Base-by-base conservation (phyloP, 306 rosid species). In the Astragalus glycyphyllos region DNA sequence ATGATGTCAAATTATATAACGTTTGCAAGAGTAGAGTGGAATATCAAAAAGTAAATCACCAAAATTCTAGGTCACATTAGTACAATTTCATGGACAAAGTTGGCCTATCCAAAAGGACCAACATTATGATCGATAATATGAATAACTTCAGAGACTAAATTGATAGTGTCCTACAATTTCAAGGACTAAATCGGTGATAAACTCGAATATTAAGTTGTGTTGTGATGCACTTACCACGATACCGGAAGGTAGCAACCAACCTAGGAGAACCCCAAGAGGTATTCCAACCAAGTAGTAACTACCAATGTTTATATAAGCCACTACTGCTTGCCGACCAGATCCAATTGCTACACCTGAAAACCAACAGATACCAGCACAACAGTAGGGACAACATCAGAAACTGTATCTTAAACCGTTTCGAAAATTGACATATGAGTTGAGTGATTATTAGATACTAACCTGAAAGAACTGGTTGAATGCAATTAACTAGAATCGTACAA, bases 401-500 rank as follows among this genome's bases (percentile, higher is more conserved):
- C 2, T 20, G 23, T 20, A 20, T 20, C 23, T n/a, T n/a, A 20
- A 20, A 20, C 1, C 23, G 23, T 20, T 20, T 8, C n/a, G 1
- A 10, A 44, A 61, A 56, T 11, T 69, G 37, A 16, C 14, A 69
- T 29, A 31, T 5, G 47, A 58, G 38, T 35, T 37, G 16, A 8
- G 42, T 14, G 34, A n/a, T 26, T 20, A 20, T 55, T 13, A 63
- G 40, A 44, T 62, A 66, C 77, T 69, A 11, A 84, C 96, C 93
- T 34, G 89, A 84, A 68, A 90, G 93, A 80, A 80, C 83, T 12
- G 91, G 96, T 55, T 88, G 89, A 72, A 86, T 62, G 80, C 96
- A 84, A 67, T 81, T 90, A 31, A 87, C 79, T 66, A 90, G 85
- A 76, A 90, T 51, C 53, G 93, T 85, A 65, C 72, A 69, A 23